Evolutionary conservation across 164 flowering plant genomes (phyloP).

Genomic region (Hamamelis virginiana): DNA sequence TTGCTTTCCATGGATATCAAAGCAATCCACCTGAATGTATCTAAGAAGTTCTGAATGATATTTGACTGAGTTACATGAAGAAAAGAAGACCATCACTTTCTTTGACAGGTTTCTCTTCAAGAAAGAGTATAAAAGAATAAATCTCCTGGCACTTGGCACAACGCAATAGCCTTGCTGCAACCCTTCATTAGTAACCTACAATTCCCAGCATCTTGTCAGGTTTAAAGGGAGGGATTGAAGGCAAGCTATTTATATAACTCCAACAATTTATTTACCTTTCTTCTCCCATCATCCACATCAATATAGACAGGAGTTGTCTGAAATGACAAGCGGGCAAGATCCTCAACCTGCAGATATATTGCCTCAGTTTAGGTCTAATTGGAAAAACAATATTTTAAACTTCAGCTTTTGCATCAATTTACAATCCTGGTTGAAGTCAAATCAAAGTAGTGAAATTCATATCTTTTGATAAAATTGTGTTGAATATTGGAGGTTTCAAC

Average conservation of each 20-base stretch:
- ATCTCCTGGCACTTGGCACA: conserved; percentile 75
- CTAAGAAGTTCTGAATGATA: conserved; percentile 85
- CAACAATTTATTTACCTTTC: conserved; percentile 43
- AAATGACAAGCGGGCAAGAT: conserved; percentile 87
- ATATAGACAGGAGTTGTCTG: conserved; percentile 67
- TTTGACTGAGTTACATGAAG: conserved; percentile 90
- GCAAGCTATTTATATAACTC: background rate
- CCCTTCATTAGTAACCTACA: conserved; percentile 90
- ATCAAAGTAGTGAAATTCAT: background rate
- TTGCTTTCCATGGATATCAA: conserved; percentile 88
- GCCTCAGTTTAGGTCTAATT: background rate
- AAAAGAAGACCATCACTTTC: conserved; percentile 98
- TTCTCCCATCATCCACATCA: conserved; percentile 94
- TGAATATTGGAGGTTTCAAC: no score
- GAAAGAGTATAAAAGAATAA: conserved; percentile 76
- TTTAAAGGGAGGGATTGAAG: background rate
- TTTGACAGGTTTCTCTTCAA: conserved; percentile 77
- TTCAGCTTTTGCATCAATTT: background rate
- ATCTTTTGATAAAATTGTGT: no score
- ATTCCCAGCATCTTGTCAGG: conserved; percentile 5
- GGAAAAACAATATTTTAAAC: background rate
- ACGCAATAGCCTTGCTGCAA: conserved; percentile 86
- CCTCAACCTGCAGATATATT: conserved; percentile 67
- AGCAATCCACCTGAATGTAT: conserved; percentile 68
- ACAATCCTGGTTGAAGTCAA: background rate